Conservation (phyloP, 352 stramenopile species). For the Phytophthora europaea region DNA sequence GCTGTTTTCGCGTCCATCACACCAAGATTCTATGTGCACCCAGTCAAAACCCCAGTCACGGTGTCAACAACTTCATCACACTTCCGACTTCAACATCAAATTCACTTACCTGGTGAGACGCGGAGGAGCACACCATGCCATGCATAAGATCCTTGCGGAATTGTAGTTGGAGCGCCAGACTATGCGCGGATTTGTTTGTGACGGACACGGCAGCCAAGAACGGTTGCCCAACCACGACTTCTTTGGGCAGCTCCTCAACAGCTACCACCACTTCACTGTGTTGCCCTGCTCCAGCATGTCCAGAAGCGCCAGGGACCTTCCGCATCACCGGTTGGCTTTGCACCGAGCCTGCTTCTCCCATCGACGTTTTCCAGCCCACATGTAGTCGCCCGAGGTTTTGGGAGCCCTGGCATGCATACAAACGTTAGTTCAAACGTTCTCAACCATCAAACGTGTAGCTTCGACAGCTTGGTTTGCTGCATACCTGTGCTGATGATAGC, state of each 20-base stretch:
- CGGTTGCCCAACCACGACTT: constrained; percentile 57
- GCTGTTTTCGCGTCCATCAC: constrained; percentile 58
- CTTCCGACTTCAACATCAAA: neutral
- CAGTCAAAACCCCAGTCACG: neutral
- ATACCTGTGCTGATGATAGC: constrained; percentile 47
- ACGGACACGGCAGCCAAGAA: constrained; percentile 67
- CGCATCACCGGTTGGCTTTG: constrained; percentile 84
- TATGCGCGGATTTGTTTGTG: constrained; percentile 74
- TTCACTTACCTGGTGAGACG: constrained; percentile 76
- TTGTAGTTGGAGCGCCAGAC: constrained; percentile 77
- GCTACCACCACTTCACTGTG: constrained; percentile 54
- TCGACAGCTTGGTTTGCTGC: neutral
- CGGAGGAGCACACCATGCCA: constrained; percentile 76
- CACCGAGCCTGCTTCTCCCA: constrained; percentile 83
- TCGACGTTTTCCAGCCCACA: constrained; percentile 85
- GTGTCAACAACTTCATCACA: neutral
- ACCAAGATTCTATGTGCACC: constrained; percentile 64
- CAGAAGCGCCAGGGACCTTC: constrained; percentile 42
- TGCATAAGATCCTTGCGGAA: constrained; percentile 77
- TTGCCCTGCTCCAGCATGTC: constrained; percentile 16
- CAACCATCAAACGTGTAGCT: neutral
- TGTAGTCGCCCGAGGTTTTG: constrained; percentile 81
- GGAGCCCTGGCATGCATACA: constrained; percentile 42
- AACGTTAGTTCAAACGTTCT: neutral
- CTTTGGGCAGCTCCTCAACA: constrained; percentile 56